Base-by-base conservation (phyloP, 192 early-diverging fungal species). In the Backusella liffmaniae region DNA sequence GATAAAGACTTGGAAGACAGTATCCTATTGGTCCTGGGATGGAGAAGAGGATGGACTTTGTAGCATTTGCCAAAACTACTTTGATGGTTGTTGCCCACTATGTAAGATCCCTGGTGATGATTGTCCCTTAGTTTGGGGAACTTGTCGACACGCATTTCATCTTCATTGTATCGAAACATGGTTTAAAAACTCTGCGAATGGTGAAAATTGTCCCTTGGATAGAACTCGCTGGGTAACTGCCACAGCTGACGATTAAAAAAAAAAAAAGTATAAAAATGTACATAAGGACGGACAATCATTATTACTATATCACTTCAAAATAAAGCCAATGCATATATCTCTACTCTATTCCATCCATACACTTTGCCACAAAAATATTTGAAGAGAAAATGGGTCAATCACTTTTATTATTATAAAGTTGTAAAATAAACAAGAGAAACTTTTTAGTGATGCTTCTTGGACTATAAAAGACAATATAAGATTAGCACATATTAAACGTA, bases 61-160 rank as follows among this genome's bases (percentile, higher is more conserved):
- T 79, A 95, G 96, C 3, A 97, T 98, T 73, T 98, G 97, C 72
- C 90, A 93, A 13, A 86, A 79, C n/a, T 83, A 88, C 0, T 97
- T 95, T 81, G 96, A 98, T 70, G 91, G 88, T 8, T 94, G 94
- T 78, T 97, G 96, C 76, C 91, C 94, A 0, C 81, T 84, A 13
- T 97, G 96, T 87, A 94, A 90, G 65, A 81, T 89, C n/a, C 95
- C 95, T 0, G 95, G 95, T 26, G 95, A 96, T 77, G 91, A 94
- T 69, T 96, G 95, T 68, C 92, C 95, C 10, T 75, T 95, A 42
- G 87, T 96, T 35, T 94, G 92, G 92, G 97, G 97, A 73, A 89
- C 95, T 70, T 98, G 97, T 85, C 88, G 84, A 34, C 97, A 98
- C 76, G 91, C 91, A 6, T 98, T 98, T 81, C 97, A 98, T 81